These are phyloP conservation scores for Kwoniella newhampshirensis DNA, from an alignment of 768 basidiomycete genomes.

Conservation along the genomic window DNA sequence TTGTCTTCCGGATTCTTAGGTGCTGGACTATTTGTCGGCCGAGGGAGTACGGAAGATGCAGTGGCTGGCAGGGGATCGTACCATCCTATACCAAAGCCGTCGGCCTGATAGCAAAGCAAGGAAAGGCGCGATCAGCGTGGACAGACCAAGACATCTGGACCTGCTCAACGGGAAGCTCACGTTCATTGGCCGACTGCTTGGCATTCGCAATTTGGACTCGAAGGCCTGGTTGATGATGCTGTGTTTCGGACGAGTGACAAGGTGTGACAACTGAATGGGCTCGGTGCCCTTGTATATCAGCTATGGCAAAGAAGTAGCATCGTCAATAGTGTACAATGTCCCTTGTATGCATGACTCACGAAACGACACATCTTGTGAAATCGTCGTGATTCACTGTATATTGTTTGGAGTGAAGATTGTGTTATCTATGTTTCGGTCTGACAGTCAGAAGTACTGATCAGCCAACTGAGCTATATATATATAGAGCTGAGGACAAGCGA, in stretches of 20 bases:
- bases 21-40: slow-evolving; percentile 13
- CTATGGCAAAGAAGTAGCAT: slow-evolving; percentile 18
- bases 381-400: too few species aligned
- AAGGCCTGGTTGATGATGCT: slow-evolving; percentile 97
- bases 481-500: too few species aligned
- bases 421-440: too few species aligned
- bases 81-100: slow-evolving; percentile 99
- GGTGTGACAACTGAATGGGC: slow-evolving; percentile 86
- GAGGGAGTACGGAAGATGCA: slow-evolving; percentile 8
- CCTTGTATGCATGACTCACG: slow-evolving; percentile 13
- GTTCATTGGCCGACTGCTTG: slow-evolving; percentile 43
- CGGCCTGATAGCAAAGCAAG: slow-evolving; percentile 51
- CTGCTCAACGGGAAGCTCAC: slow-evolving; percentile 25
- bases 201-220: slow-evolving; percentile 76
- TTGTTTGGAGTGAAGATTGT: too few species aligned
- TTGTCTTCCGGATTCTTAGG: slow-evolving; percentile 7
- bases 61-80: slow-evolving; percentile 69
- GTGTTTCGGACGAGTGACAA: slow-evolving; percentile 91
- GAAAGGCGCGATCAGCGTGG: neutral
- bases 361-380: slow-evolving; percentile 35
- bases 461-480: too few species aligned
- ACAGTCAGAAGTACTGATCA: too few species aligned
- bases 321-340: neutral
- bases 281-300: slow-evolving; percentile 94
- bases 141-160: neutral